These are phyloP conservation scores for Calonectria multiphialidica DNA, from an alignment of 2,329 filamentous ascomycete species.

Conservation along the genomic window DNA sequence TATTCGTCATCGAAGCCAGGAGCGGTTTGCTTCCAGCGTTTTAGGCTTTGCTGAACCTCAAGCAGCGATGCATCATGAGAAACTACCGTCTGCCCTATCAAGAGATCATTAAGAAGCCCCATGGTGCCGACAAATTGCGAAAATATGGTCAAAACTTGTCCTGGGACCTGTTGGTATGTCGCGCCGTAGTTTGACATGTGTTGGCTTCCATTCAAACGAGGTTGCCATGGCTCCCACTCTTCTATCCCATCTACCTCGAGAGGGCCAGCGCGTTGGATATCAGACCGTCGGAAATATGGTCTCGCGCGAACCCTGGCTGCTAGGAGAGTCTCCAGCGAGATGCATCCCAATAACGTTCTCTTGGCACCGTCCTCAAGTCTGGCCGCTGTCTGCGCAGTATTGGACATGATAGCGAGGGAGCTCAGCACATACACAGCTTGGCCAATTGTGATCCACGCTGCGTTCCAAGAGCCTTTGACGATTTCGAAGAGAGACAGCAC, in stretches of 20 bases:
- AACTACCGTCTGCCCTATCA: neutral
- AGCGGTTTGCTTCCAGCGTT: neutral
- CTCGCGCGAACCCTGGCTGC: neutral
- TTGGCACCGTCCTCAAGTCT: neutral
- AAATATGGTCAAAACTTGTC: slow-evolving; percentile 21
- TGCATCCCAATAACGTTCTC: slow-evolving; percentile 11
- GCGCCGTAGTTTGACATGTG: neutral
- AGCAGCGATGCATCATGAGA: neutral
- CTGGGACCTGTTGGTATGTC: slow-evolving; percentile 5
- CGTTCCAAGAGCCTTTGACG: neutral
- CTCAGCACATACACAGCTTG: slow-evolving; percentile 5
- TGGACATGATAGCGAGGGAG: neutral
- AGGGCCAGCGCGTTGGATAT: neutral
- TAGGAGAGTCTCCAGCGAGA: slow-evolving; percentile 15
- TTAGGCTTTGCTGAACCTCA: neutral
- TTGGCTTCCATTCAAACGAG: neutral
- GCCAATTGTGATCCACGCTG: slow-evolving; percentile 13
- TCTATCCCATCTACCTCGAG: slow-evolving; percentile 20
- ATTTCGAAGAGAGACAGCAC: slow-evolving; percentile 12
- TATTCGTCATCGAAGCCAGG: neutral
- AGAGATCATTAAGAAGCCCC: neutral
- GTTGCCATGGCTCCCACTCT: slow-evolving; percentile 30
- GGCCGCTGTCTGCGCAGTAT: neutral
- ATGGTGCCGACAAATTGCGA: neutral
- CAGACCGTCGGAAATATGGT: slow-evolving; percentile 12